phyloP scores from a whole-genome alignment of 2,329 filamentous ascomycete species.

The Eutypa lata region DNA sequence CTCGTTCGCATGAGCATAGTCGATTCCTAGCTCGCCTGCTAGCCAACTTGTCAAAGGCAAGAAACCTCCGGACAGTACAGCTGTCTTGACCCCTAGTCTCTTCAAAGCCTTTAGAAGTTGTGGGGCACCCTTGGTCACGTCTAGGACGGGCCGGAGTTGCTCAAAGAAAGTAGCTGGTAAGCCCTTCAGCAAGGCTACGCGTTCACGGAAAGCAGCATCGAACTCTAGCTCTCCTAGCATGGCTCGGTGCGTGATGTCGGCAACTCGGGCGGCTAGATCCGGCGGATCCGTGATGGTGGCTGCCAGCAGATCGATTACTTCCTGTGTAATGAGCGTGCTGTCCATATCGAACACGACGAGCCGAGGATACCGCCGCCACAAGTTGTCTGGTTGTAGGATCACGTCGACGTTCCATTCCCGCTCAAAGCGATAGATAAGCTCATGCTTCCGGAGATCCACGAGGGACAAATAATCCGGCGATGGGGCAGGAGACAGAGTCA shows the following conservation, averaged over 20 bases:
- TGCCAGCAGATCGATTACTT: slow-evolving; percentile 95
- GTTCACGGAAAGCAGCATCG: slow-evolving; percentile 73
- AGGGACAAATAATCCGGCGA: slow-evolving; percentile 62
- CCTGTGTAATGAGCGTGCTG: slow-evolving; percentile 92
- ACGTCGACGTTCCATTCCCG: slow-evolving; percentile 87
- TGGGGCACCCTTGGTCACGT: slow-evolving; percentile 76
- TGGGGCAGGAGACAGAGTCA: slow-evolving; percentile 60
- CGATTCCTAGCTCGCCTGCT: slow-evolving; percentile 73
- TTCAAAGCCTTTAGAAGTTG: slow-evolving; percentile 73
- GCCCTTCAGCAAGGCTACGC: slow-evolving; percentile 77
- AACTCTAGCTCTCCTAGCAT: slow-evolving; percentile 98
- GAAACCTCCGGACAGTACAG: slow-evolving; percentile 90
- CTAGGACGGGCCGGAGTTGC: slow-evolving; percentile 69
- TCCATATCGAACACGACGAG: slow-evolving; percentile 99
- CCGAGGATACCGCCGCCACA: slow-evolving; percentile 76
- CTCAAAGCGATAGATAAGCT: slow-evolving; percentile 80
- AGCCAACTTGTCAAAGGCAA: slow-evolving; percentile 86
- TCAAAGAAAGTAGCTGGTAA: slow-evolving; percentile 77
- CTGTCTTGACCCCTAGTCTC: slow-evolving; percentile 78
- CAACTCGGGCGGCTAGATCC: slow-evolving; percentile 77
- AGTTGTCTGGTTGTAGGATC: slow-evolving; percentile 67
- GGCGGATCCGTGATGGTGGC: slow-evolving; percentile 65
- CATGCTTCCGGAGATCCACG: slow-evolving; percentile 71
- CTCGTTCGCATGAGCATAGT: slow-evolving; percentile 87
- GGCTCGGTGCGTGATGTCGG: slow-evolving; percentile 84